Evolutionary conservation across 257 asterid species (phyloP), one percentile per base, ranked within the genome.

Genomic region (Nicotiana benthamiana): DNA sequence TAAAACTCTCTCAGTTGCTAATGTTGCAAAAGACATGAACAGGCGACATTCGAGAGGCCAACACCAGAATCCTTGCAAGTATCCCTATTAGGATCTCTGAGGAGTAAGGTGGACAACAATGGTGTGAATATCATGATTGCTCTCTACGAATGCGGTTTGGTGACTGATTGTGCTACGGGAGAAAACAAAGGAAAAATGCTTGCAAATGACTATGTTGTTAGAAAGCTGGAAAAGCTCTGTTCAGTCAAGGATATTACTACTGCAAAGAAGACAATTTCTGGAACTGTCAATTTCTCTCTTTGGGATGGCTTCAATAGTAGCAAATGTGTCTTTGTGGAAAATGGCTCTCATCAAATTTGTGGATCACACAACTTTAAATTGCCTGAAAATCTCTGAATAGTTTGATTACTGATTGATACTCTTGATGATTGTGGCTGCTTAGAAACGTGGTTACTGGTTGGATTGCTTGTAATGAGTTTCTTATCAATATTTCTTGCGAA

Each of bases 311-410:
- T 93, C 80, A 88, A 86, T 66, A 83, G 92, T 32, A 81, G 88
- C 85, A 94, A 93, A 85, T 93, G 95, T 82, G 95, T 93, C 43
- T 92, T 94, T 62, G 86, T 89, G 3, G 88, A 94, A 30, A 88
- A 72, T 77, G 82, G 87, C 11, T 82, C 91, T 63, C 97, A 82
- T 80, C 94, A 86, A 5, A 88, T 94, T 53, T 85, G 89, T 65
- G 97, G 97, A 78, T 93, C 97, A 1, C 98, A 94, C 83, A 91
- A 82, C 81, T 85, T 94, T 79, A 90, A 86, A 83, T 78, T 94
- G 90, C 97, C 93, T 4, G 82, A 80, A 54, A 86, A 86, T 57
- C 77, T 93, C 1, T 91, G 66, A 88, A 30, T 24, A 16, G 11
- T 27, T 70, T 9, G 27, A 22, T n/a, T 48, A 3, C 48, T 30